phyloP scores from a whole-genome alignment of 495 filamentous ascomycete species.

The Aspergillus diversus region DNA sequence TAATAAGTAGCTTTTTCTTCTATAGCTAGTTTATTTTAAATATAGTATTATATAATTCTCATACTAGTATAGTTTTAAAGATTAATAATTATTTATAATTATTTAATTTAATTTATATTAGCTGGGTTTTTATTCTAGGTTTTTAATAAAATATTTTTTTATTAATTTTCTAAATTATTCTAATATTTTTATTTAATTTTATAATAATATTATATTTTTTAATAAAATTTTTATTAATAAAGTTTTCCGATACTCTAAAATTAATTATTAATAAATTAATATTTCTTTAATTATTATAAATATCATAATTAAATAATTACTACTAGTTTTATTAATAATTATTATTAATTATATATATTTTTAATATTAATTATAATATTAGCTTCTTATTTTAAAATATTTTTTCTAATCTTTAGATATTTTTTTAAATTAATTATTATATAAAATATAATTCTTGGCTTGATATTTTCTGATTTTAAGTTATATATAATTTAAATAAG shows the following conservation, averaged over 20 bases:
- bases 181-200: too few relatives aligned
- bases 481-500: neutral
- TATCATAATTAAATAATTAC: neutral
- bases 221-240: too few relatives aligned
- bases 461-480: neutral
- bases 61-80: neutral
- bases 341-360: neutral
- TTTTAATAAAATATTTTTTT: neutral
- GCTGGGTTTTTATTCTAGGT: slow-evolving; percentile 5
- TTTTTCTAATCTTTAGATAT: neutral
- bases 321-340: neutral
- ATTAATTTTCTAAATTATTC: neutral
- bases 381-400: neutral
- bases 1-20: too few relatives aligned
- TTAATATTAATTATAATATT: slow-evolving; percentile 12
- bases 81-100: slow-evolving; percentile 14
- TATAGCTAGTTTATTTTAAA: too few relatives aligned
- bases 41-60: too few relatives aligned
- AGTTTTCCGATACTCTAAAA: too few relatives aligned
- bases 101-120: neutral
- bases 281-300: neutral
- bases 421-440: neutral
- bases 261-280: too few relatives aligned
- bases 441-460: neutral
- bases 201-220: too few relatives aligned